Percentiles rank a stretch among this genome's conserved stretches.
Conservation (phyloP, 176 grass and related monocot genomes). For the Phyllostachys edulis region DNA sequence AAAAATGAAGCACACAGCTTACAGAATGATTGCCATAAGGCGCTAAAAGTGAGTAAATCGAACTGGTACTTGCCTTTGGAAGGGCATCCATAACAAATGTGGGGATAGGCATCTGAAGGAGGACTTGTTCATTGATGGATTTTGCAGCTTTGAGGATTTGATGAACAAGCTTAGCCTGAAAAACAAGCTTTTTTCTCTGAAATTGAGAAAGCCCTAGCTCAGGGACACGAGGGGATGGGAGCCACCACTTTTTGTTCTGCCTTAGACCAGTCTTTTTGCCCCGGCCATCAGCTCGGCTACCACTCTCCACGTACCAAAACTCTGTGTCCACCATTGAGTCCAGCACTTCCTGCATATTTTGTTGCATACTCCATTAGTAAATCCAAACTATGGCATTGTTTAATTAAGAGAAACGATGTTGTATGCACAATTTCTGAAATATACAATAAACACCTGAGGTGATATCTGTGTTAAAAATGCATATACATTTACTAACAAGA, state of each 20-base stretch:
- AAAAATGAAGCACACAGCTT: not conserved
- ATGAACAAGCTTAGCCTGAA: conserved; percentile 85
- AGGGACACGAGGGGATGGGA: conserved; percentile 77
- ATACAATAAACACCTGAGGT: not conserved
- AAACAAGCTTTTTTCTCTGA: conserved; percentile 74
- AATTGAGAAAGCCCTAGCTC: conserved; percentile 64
- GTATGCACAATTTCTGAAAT: not conserved
- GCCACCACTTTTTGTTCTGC: conserved; percentile 91
- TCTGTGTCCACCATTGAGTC: conserved; percentile 83
- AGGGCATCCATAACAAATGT: conserved; percentile 66
- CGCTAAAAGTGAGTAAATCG: not conserved
- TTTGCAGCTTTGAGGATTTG: conserved; percentile 95
- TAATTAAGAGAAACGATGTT: not conserved
- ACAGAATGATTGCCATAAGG: not conserved
- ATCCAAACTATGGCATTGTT: conserved; percentile 8
- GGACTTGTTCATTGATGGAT: conserved; percentile 89
- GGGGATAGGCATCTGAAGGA: conserved; percentile 76
- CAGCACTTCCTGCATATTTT: conserved; percentile 70
- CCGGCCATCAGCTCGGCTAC: conserved; percentile 46
- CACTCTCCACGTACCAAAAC: conserved; percentile 89
- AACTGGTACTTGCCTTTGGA: conserved; percentile 73
- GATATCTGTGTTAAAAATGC: not conserved
- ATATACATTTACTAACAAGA: not conserved
- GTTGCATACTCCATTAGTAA: conserved; percentile 6
- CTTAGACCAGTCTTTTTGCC: conserved; percentile 43